phyloP scores from a whole-genome alignment of 805 yeast species.

The Kodamaea kaohsiungensis region DNA sequence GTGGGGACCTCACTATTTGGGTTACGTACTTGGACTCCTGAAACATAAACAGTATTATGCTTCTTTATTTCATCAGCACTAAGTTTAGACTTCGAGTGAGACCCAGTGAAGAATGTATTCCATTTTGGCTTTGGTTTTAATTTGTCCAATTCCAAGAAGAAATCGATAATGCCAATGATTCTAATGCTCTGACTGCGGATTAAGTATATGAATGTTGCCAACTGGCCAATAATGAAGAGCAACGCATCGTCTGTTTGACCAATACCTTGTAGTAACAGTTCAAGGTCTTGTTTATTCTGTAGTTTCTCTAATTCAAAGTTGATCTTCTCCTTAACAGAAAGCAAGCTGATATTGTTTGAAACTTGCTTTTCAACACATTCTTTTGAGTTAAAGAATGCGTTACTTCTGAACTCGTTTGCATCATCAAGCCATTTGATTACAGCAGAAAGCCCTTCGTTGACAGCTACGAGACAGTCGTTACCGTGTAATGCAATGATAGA shows the following conservation, averaged over 20 bases:
- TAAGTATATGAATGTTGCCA: conserved; percentile 22
- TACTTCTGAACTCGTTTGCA: conserved; percentile 30
- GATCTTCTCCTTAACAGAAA: conserved; percentile 13
- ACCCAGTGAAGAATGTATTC: conserved; percentile 17
- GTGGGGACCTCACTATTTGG: conserved; percentile 32
- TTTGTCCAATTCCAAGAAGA: conserved; percentile 23
- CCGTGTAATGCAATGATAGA: conserved; percentile 20
- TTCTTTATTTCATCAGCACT: neutral
- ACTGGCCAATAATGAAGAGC: conserved; percentile 27
- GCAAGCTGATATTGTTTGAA: conserved; percentile 16
- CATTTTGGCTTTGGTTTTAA: conserved; percentile 21
- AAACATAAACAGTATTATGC: conserved; percentile 3
- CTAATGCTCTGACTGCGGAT: conserved; percentile 17
- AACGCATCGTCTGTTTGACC: conserved; percentile 25
- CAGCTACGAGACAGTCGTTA: conserved; percentile 16
- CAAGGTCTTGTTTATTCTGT: conserved; percentile 8
- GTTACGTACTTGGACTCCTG: conserved; percentile 20
- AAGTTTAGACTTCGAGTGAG: conserved; percentile 3
- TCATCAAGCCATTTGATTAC: conserved; percentile 26
- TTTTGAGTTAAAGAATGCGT: conserved; percentile 13
- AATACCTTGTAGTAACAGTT: conserved; percentile 6
- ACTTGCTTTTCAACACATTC: conserved; percentile 17
- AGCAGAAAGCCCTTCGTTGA: conserved; percentile 18
- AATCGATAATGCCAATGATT: conserved; percentile 17
- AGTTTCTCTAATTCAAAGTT: conserved; percentile 9